phyloP scores from a whole-genome alignment of 441 rosid genomes.

The Corymbia citriodora region DNA sequence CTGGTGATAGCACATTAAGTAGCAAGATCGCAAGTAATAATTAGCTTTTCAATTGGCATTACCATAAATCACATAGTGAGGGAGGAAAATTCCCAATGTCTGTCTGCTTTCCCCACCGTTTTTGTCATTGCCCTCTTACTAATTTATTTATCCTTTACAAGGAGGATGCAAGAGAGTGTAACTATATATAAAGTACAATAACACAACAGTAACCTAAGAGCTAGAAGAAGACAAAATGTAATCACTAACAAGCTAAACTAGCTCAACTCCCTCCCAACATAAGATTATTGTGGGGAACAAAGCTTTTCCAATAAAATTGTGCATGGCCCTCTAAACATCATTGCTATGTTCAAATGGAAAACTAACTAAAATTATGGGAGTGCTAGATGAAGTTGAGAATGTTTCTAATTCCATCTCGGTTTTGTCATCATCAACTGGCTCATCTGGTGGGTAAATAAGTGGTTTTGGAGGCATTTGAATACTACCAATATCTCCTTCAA shows the following conservation, averaged over 20 bases:
- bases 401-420: too few relatives aligned
- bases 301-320: background rate
- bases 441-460: too few relatives aligned
- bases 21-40: background rate
- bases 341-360: background rate
- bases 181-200: background rate
- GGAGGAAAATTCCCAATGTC: background rate
- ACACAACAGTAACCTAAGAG: background rate
- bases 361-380: too few relatives aligned
- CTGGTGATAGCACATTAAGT: background rate
- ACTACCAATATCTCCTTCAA: too few relatives aligned
- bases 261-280: background rate
- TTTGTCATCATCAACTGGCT: rapidly evolving
- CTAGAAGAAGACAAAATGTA: background rate
- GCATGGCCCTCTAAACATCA: background rate
- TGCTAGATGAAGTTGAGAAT: too few relatives aligned
- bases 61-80: background rate
- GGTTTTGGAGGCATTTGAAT: too few relatives aligned
- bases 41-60: background rate
- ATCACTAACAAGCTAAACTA: background rate
- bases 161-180: background rate
- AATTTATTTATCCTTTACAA: background rate
- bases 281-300: background rate
- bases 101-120: background rate
- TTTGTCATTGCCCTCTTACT: background rate